These are phyloP conservation scores for Cladosporium cucumerinum DNA, from an alignment of 2,329 filamentous ascomycete genomes.

Conservation along the genomic window DNA sequence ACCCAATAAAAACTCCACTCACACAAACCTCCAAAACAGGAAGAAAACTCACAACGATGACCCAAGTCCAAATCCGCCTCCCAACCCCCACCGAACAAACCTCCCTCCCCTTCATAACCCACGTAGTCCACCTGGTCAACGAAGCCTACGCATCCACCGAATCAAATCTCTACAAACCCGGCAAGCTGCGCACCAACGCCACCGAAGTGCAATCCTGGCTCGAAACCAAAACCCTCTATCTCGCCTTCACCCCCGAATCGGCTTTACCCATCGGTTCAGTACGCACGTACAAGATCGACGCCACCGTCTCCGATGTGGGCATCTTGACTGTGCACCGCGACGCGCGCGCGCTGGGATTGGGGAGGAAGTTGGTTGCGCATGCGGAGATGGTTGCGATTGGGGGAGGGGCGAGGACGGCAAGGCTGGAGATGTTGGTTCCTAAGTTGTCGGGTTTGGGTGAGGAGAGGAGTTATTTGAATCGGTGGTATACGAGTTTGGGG, in stretches of 20 bases:
- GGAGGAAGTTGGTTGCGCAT: background rate
- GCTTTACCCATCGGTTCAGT: background rate
- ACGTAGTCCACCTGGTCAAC: background rate
- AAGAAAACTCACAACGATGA: background rate
- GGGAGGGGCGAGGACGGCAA: background rate
- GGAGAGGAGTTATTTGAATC: background rate
- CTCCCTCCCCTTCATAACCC: background rate
- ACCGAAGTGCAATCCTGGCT: background rate
- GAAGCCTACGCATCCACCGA: background rate
- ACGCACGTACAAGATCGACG: background rate
- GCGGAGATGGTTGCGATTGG: background rate
- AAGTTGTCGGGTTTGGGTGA: background rate
- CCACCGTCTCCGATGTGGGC: background rate
- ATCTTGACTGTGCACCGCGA: background rate
- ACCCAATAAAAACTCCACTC: background rate
- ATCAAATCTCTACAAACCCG: background rate
- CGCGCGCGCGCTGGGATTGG: background rate
- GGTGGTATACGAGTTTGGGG: background rate
- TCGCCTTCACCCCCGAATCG: background rate
- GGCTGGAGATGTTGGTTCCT: background rate
- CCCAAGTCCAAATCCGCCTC: constrained; percentile 1
- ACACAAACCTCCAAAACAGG: background rate
- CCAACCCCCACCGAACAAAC: background rate
- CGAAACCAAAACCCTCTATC: background rate
- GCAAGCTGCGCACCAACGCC: background rate